Conservation (phyloP, 2,329 filamentous ascomycete genomes). For the Ophiocordyceps camponoti-floridani region DNA sequence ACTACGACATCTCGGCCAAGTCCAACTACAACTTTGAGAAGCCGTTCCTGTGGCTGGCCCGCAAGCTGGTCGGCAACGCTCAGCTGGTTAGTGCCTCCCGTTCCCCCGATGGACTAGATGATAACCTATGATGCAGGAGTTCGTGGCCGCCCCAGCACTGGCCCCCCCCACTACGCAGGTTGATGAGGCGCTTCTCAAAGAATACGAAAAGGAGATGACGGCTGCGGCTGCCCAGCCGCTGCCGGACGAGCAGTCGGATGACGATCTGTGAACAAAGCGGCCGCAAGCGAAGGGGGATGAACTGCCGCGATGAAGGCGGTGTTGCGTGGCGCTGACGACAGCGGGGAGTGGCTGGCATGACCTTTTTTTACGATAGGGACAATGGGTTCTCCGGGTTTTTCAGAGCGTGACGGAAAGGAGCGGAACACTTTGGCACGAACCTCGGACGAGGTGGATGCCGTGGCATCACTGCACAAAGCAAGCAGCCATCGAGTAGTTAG, state of each 20-base stretch:
- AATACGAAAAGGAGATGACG: slow-evolving; percentile 82
- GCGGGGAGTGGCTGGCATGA: slow-evolving; percentile 14
- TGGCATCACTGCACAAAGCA: slow-evolving; percentile 13
- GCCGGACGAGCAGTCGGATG: slow-evolving; percentile 82
- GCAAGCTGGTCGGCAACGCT: slow-evolving; percentile 95
- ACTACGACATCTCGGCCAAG: slow-evolving; percentile 99
- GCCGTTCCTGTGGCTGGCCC: slow-evolving; percentile 97
- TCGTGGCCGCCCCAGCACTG: slow-evolving; percentile 86
- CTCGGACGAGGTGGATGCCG: slow-evolving; percentile 14
- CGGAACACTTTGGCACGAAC: slow-evolving; percentile 11
- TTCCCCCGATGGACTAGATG: neutral
- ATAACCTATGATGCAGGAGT: slow-evolving; percentile 46
- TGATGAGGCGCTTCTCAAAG: slow-evolving; percentile 61
- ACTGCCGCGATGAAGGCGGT: slow-evolving; percentile 8
- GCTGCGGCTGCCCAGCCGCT: slow-evolving; percentile 67
- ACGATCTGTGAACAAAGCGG: slow-evolving; percentile 34
- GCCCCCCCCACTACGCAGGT: slow-evolving; percentile 85
- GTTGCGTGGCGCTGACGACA: slow-evolving; percentile 7
- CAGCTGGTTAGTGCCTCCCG: slow-evolving; percentile 6
- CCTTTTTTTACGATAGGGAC: slow-evolving; percentile 18
- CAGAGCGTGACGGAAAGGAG: slow-evolving; percentile 17
- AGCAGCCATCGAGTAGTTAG: slow-evolving; percentile 17
- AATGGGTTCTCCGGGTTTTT: slow-evolving; percentile 14
- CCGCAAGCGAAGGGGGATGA: slow-evolving; percentile 4
- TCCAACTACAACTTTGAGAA: slow-evolving; percentile 99